Conservation (phyloP, 805 yeast species). For the Candida hungchunana region DNA sequence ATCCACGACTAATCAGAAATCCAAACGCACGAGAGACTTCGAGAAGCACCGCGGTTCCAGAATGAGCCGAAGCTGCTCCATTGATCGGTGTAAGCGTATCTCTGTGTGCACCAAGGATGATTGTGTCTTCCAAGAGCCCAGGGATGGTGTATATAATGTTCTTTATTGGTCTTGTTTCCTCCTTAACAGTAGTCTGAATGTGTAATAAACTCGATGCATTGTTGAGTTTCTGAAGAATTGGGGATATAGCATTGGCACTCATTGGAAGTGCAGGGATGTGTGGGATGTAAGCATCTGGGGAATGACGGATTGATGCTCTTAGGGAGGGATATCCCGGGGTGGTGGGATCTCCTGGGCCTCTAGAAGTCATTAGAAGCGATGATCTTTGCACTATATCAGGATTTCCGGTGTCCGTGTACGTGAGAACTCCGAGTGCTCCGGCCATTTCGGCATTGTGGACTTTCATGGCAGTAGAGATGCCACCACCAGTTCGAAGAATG, state of each 20-base stretch:
- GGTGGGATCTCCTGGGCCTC: conserved; percentile 73
- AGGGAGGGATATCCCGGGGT: conserved; percentile 64
- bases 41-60: conserved; percentile 45
- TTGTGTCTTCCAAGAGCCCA: conserved; percentile 51
- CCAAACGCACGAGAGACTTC: conserved; percentile 52
- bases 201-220: too few species aligned
- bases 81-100: conserved; percentile 43
- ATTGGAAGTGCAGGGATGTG: conserved; percentile 52
- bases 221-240: conserved; percentile 1
- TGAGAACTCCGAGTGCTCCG: conserved; percentile 58
- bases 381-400: conserved; percentile 63
- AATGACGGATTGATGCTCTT: conserved; percentile 32
- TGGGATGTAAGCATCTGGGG: conserved; percentile 42
- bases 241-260: conserved; percentile 36
- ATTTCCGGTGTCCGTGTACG: conserved; percentile 53
- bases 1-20: conserved; percentile 43
- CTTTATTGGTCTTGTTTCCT: conserved; percentile 37
- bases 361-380: conserved; percentile 52
- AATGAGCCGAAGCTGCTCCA: conserved; percentile 49
- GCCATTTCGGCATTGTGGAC: conserved; percentile 55
- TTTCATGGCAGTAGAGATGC: conserved; percentile 49
- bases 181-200: too few species aligned
- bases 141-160: conserved; percentile 52
- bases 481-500: conserved; percentile 52
- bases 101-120: conserved; percentile 52